Evolutionary conservation across 805 yeast species (phyloP).

Genomic region (Komagataella ulmi): DNA sequence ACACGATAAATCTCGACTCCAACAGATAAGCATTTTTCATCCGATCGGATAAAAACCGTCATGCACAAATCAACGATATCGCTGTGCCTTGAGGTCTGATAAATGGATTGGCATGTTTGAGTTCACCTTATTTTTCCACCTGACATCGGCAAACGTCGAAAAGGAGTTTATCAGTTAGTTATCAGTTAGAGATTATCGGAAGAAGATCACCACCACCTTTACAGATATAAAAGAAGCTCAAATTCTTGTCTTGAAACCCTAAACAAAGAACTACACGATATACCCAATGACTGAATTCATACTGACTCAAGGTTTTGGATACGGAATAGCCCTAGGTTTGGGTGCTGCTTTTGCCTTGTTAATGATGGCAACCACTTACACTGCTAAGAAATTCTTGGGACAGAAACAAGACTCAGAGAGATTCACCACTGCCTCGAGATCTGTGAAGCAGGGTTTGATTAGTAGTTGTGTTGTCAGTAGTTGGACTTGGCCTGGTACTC

Average conservation of each 20-base stretch:
- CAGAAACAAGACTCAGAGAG: constrained; percentile 28
- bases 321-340: constrained; percentile 24
- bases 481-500: constrained; percentile 20
- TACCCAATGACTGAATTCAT: constrained; percentile 4
- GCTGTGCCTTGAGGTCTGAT: background rate
- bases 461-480: constrained; percentile 29
- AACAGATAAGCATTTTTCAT: background rate
- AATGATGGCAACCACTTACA: constrained; percentile 24
- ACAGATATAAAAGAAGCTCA: background rate
- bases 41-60: background rate
- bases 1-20: background rate
- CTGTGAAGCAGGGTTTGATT: constrained; percentile 27
- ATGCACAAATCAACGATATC: background rate
- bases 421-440: constrained; percentile 30
- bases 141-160: background rate
- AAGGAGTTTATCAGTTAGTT: background rate
- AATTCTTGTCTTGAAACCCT: background rate
- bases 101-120: background rate
- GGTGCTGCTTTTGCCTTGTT: constrained; percentile 31
- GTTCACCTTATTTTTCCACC: background rate
- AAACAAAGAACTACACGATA: background rate
- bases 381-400: constrained; percentile 21
- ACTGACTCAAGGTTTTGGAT: constrained; percentile 22
- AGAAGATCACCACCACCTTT: background rate
- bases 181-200: background rate